These are phyloP conservation scores for Agarophyton chilense DNA, from an alignment of 23 red algal species.

Conservation along the genomic window DNA sequence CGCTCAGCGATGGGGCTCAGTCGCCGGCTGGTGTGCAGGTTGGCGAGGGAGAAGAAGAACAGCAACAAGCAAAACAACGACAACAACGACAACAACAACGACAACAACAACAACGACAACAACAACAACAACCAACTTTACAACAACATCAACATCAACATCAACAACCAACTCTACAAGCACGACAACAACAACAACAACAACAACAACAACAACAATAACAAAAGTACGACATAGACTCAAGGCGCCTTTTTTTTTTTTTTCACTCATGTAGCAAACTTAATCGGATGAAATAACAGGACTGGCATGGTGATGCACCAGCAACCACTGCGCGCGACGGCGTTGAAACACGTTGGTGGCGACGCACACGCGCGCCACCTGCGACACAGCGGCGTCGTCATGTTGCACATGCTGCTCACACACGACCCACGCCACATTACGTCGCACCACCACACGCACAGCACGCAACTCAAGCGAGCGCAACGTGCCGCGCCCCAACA, in stretches of 20 bases:
- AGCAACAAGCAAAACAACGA: background rate
- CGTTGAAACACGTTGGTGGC: slow-evolving; percentile 75
- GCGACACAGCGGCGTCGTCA: background rate
- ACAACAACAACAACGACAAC: no score
- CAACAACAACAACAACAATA: background rate
- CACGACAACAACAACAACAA: background rate
- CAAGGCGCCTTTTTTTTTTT: no score
- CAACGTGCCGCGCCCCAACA: slow-evolving; percentile 36
- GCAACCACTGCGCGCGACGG: slow-evolving; percentile 14
- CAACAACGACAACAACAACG: background rate
- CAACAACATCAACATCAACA: background rate
- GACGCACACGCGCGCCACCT: slow-evolving; percentile 32
- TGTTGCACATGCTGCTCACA: slow-evolving; percentile 40
- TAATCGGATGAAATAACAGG: slow-evolving; percentile 16
- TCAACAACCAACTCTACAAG: background rate
- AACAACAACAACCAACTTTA: background rate
- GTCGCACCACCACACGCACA: slow-evolving; percentile 8
- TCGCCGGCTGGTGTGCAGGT: no score
- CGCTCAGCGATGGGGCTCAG: no score
- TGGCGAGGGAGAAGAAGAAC: no score
- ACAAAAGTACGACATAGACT: no score
- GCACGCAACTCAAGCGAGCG: background rate
- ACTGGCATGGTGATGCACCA: slow-evolving; percentile 68
- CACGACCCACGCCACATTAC: slow-evolving; percentile 60
- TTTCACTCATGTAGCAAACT: no score